phyloP scores from a whole-genome alignment of 176 grass and related monocot species.

The Bolboschoenus planiculmis region DNA sequence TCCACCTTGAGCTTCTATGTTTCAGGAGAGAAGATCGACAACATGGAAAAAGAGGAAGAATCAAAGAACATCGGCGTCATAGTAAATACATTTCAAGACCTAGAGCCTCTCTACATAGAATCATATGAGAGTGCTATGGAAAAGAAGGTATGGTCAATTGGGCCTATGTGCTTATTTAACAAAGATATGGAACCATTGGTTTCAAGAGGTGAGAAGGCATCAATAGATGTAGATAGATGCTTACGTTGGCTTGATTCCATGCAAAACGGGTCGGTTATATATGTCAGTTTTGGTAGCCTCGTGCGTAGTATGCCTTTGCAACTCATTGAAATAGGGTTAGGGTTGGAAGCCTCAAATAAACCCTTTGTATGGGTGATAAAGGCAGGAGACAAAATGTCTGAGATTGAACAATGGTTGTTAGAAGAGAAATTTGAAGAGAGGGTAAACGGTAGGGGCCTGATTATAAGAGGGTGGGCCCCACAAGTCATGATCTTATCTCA shows the following conservation, averaged over 20 bases:
- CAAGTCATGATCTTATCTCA: conserved; percentile 37
- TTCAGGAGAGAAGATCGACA: neutral
- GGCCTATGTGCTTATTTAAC: conserved; percentile 24
- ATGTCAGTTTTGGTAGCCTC: conserved; percentile 57
- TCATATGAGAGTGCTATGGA: conserved; percentile 14
- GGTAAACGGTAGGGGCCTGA: conserved; percentile 22
- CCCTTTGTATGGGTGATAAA: conserved; percentile 57
- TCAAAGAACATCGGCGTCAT: conserved; percentile 32
- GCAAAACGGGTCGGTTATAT: conserved; percentile 28
- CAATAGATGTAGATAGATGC: conserved; percentile 2
- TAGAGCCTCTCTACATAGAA: conserved; percentile 31
- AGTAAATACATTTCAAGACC: conserved; percentile 39
- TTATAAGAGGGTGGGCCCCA: conserved; percentile 29
- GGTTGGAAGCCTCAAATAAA: conserved; percentile 32
- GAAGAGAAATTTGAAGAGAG: conserved; percentile 40
- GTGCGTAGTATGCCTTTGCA: conserved; percentile 7
- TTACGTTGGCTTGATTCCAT: conserved; percentile 35
- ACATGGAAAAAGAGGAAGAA: conserved; percentile 9
- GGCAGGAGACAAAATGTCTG: neutral
- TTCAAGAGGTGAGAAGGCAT: neutral
- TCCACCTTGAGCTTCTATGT: conserved; percentile 25
- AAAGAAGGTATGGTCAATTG: conserved; percentile 39
- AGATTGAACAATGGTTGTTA: conserved; percentile 25
- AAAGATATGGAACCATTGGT: neutral
- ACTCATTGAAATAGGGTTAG: conserved; percentile 36